Base-by-base conservation (phyloP, 495 filamentous ascomycete species). In the Pseudevernia furfuracea region DNA sequence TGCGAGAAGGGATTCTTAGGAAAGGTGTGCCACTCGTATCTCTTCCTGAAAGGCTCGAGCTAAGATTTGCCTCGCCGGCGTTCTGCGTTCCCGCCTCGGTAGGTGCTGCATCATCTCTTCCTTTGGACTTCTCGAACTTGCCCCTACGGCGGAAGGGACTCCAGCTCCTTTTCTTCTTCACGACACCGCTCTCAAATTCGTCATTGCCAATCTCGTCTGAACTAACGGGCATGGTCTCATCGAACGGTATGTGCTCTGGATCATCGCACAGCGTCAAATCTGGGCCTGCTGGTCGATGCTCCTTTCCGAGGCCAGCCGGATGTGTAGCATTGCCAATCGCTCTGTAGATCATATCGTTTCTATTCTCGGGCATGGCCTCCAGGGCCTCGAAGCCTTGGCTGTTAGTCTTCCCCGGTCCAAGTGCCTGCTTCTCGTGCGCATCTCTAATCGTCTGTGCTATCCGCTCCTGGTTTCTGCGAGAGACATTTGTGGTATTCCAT, bases 1-100 rank as follows among this genome's bases (percentile, higher is more conserved):
- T 52, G 46, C 69, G 65, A 25, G 68, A 68, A 56, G 74, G 68
- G 12, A 74, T 68, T 59, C 75, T 72, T 32, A 76, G 34, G 58
- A 78, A 78, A 36, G 76, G 76, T 1, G 66, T 72, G 17, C 76
- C 76, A 10, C 73, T 77, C 6, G 74, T 77, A 28, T 73, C 71
- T 49, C 60, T 62, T 55, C 69, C 72, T 25, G 66, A 58, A 44
- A 66, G 72, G 58, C 71, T 73, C n/a, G 67, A 68, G 30, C 68
- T 64, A 34, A 68, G 37, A 15, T 37, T 25, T 3, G 48, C 37
- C 23, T 65, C 61, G 4, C 38, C 23, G 28, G 38, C 58, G 28
- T 64, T 41, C 32, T 52, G 17, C 17, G 11, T 60, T 58, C 48
- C 66, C 37, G 36, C 21, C 48, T 58, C n/a, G 3, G 39, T 49